Evolutionary conservation across 805 yeast species (phyloP).

Genomic region (Cyberlindnera suaveolens): DNA sequence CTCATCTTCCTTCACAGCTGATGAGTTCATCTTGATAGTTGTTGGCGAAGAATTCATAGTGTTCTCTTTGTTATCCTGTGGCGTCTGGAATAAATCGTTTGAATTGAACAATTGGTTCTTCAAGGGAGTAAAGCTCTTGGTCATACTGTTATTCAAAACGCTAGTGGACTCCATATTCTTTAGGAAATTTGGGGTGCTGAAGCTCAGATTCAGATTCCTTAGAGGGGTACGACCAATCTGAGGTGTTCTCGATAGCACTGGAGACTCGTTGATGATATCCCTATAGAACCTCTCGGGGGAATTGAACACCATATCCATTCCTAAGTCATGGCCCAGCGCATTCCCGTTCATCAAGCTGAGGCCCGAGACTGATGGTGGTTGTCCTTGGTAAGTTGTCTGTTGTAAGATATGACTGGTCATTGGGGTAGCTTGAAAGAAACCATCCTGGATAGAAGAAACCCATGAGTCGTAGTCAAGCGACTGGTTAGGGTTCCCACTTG

Average conservation of each 20-base stretch:
- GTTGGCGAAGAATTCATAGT: conserved; percentile 23
- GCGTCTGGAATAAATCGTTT: conserved; percentile 19
- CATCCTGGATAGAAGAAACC: conserved; percentile 24
- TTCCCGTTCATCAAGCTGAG: not conserved
- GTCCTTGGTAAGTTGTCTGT: conserved; percentile 4
- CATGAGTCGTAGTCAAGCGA: conserved; percentile 23
- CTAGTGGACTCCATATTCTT: conserved; percentile 15
- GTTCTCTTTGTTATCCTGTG: conserved; percentile 9
- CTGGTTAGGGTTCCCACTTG: conserved; percentile 5
- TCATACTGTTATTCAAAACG: conserved; percentile 1
- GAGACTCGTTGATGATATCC: conserved; percentile 23
- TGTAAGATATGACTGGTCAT: conserved; percentile 19
- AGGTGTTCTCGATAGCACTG: conserved; percentile 19
- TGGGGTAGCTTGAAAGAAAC: conserved; percentile 22
- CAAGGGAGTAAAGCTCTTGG: conserved; percentile 20
- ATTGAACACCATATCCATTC: conserved; percentile 10
- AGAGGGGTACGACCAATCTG: conserved; percentile 23
- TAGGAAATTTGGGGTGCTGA: conserved; percentile 23
- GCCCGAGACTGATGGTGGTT: no score
- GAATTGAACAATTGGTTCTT: conserved; percentile 19
- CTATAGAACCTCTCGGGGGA: conserved; percentile 24
- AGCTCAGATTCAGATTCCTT: conserved; percentile 12
- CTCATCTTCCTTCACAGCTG: conserved; percentile 20
- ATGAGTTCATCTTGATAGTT: conserved; percentile 23
- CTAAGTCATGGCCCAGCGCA: conserved; percentile 4